Evolutionary conservation across 2,329 filamentous ascomycete species (phyloP).

Genomic region (Aspergillus fischeri): DNA sequence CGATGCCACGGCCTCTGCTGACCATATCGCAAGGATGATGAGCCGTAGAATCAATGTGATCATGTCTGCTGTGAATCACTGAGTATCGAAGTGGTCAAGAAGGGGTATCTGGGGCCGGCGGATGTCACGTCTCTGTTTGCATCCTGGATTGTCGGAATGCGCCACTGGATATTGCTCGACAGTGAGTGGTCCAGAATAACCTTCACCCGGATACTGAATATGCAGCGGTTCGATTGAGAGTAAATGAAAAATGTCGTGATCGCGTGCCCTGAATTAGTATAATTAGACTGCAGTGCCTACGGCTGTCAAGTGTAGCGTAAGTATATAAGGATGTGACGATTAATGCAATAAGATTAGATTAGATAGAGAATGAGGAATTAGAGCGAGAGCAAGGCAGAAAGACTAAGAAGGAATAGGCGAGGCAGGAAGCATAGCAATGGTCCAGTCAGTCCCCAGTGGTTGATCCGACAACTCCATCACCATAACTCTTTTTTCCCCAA

Average conservation of each 20-base stretch:
- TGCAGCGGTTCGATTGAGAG: neutral
- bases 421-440: neutral
- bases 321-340: neutral
- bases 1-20: slow-evolving; percentile 13
- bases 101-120: neutral
- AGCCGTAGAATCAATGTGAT: slow-evolving; percentile 15
- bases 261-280: neutral
- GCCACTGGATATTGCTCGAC: neutral
- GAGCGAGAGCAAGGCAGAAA: neutral
- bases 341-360: neutral
- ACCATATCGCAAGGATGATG: slow-evolving; percentile 17
- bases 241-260: neutral
- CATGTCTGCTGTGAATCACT: slow-evolving; percentile 14
- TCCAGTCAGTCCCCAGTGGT: too few relatives aligned
- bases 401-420: neutral
- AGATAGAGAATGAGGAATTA: neutral
- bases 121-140: slow-evolving; percentile 11
- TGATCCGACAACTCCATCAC: neutral
- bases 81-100: neutral
- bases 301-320: neutral
- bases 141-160: slow-evolving; percentile 9
- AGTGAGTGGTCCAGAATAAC: neutral
- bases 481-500: too few relatives aligned
- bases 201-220: neutral
- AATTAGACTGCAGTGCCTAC: neutral